phyloP scores from a whole-genome alignment of 331 rosid species.

The Stylosanthes scabra region DNA sequence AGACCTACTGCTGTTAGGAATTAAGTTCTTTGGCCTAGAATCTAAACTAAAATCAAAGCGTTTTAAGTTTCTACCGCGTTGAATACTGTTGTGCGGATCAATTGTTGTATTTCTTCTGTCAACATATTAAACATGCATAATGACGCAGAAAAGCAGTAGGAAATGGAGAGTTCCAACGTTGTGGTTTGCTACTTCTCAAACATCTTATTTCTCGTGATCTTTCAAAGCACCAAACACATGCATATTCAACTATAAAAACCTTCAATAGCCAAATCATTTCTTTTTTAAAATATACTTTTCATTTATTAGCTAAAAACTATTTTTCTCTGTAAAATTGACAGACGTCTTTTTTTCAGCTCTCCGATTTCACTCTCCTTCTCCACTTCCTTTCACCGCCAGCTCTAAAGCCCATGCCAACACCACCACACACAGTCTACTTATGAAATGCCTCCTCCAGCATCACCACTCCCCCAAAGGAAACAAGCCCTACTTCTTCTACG shows the following conservation, averaged over 20 bases:
- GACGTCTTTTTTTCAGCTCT: too few relatives aligned
- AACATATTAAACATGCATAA: slow-evolving; percentile 5
- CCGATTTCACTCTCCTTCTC: too few relatives aligned
- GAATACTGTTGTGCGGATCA: slow-evolving; percentile 24
- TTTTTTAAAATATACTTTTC: too few relatives aligned
- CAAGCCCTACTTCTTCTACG: slow-evolving; percentile 65
- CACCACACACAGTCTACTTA: too few relatives aligned
- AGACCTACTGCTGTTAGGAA: slow-evolving; percentile 73
- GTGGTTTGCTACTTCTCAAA: slow-evolving; percentile 1
- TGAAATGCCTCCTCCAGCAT: slow-evolving; percentile 71
- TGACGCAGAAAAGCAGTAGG: slow-evolving; percentile 30
- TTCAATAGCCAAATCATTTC: too few relatives aligned
- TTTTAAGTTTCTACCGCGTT: slow-evolving; percentile 54
- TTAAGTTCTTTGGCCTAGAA: slow-evolving; percentile 86
- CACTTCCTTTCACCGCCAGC: too few relatives aligned
- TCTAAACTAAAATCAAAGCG: slow-evolving; percentile 80
- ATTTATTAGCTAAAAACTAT: too few relatives aligned
- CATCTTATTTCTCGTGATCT: slow-evolving; percentile 14
- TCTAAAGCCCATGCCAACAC: too few relatives aligned
- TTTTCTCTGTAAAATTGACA: too few relatives aligned
- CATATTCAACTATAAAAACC: too few relatives aligned
- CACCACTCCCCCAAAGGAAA: slow-evolving; percentile 49
- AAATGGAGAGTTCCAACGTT: slow-evolving; percentile 19
- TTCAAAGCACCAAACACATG: slow-evolving; percentile 1
- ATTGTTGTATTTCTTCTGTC: neutral